Evolutionary conservation across 106 monocot genomes (phyloP), one percentile per base, ranked within the genome.

Genomic region (Cymbidium sinense): DNA sequence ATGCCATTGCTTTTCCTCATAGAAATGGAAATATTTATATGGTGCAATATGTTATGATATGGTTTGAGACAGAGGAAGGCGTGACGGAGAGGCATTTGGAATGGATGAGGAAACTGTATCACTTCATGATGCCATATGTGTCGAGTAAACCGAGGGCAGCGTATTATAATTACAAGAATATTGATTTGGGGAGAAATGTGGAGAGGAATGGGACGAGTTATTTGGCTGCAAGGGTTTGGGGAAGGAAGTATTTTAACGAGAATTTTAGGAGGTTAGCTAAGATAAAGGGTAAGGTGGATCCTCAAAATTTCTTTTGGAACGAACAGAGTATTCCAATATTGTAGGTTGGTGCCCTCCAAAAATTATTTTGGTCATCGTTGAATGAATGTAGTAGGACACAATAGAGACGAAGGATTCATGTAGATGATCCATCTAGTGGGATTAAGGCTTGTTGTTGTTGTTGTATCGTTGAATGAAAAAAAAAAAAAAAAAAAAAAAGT

Each of bases 281-380:
- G 4, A 69, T 85, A 28, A 81, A 85, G 69, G 73, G 52, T n/a
- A 4, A 10, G 37, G 85, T 85, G 61, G 84, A 84, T 81, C 80
- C 84, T 21, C 27, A 4, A 2, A 84, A 77, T 21, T 84, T 74
- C 77, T 84, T 84, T 31, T 31, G 79, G 79, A 75, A 81, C 21
- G 85, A 85, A 27, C 85, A 81, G 51, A 85, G 73, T 35, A 55
- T 85, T 67, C 80, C 81, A 28, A 15, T 20, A 2, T 13, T 52
- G 8, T 41, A 41, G 41, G 41, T 0, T 9, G 41, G n/a, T n/a
- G n/a, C n/a, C n/a, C n/a, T n/a, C n/a, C n/a, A n/a, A n/a, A n/a
- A n/a, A n/a, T 41, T 9, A 9, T 7, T 41, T 41, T 41, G 41
- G 9, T 41, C 41, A 9, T 7, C 41, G 4, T 7, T 41, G 39